Evolutionary conservation across 176 grass and related monocot species (phyloP), one percentile per base, ranked within the genome.

Genomic region (bread wheat (Triticum aestivum)): DNA sequence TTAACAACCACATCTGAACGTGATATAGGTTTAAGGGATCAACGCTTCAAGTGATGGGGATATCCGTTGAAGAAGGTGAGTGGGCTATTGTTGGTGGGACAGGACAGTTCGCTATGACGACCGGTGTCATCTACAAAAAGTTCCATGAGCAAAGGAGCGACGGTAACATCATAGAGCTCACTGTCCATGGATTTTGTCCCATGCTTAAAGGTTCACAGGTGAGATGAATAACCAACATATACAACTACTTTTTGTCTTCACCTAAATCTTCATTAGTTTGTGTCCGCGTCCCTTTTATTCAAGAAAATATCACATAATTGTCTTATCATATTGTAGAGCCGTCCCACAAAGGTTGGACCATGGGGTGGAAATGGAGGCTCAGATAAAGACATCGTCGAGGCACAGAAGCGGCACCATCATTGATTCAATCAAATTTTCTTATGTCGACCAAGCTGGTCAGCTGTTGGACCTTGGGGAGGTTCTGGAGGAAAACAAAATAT

Each of bases 11-110:
- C 5, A 52, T 52, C 23, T 13, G 26, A 34, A 49, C 0, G 1
- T 11, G 9, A 47, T 61, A 9, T 0, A 79, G 65, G 34, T 61
- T 61, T 14, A 79, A 61, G 76, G 75, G 84, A 6, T 86, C 84
- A 26, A 79, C 51, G 0, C 65, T 86, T 10, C 49, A 86, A 8
- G 84, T 79, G 34, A 78, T 69, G 75, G 47, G 75, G 33, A 35
- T 69, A 69, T 35, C 32, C 1, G 82, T 84, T 9, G 69, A 74
- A 13, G 3, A 11, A 11, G 69, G 54, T 17, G 69, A 84, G 23
- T 84, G 82, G 82, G 69, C 81, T 29, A 83, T 83, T 61, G 81
- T 83, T 42, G 82, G 69, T 9, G 69, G 82, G 10, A 78, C 83
- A 0, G 61, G 61, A 20, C 7, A 37, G 17, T 69, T 69, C 8